Conservation (phyloP, 1,284 basidiomycete genomes). For the Melampsora abietis-canadensis region DNA sequence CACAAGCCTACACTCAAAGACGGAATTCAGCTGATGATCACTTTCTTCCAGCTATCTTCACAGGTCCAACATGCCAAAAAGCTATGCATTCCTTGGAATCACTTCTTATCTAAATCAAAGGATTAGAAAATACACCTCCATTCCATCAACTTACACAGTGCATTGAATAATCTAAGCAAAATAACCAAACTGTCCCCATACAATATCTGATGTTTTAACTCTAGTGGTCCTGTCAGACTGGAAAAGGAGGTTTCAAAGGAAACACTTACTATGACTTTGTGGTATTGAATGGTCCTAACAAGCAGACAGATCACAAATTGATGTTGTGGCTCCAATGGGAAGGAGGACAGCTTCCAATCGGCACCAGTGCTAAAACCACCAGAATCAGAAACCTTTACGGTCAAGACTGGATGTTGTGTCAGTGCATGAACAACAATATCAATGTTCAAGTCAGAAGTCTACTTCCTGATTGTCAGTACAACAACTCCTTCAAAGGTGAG, state of each 20-base stretch:
- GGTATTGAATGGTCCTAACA: background rate
- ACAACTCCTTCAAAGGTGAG: background rate
- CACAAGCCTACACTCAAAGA: background rate
- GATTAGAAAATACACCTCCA: background rate
- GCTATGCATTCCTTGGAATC: background rate
- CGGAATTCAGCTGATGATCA: no score
- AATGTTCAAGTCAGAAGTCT: background rate
- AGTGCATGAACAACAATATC: background rate
- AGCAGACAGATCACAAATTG: background rate
- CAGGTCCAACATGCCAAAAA: background rate
- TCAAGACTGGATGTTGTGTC: background rate
- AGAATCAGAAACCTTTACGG: background rate
- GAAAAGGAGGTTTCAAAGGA: background rate
- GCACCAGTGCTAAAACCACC: background rate
- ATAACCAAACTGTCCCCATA: background rate
- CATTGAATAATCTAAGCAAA: background rate
- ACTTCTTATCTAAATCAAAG: background rate
- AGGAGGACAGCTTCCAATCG: background rate
- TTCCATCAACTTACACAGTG: background rate
- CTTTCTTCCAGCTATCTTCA: background rate
- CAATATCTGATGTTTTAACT: background rate
- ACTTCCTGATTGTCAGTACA: background rate
- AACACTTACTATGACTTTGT: background rate
- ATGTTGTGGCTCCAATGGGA: constrained; percentile 3
- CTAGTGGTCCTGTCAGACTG: background rate